These are phyloP conservation scores for Rhododendron ferrugineum DNA, from an alignment of 148 eudicot species.

Conservation along the genomic window DNA sequence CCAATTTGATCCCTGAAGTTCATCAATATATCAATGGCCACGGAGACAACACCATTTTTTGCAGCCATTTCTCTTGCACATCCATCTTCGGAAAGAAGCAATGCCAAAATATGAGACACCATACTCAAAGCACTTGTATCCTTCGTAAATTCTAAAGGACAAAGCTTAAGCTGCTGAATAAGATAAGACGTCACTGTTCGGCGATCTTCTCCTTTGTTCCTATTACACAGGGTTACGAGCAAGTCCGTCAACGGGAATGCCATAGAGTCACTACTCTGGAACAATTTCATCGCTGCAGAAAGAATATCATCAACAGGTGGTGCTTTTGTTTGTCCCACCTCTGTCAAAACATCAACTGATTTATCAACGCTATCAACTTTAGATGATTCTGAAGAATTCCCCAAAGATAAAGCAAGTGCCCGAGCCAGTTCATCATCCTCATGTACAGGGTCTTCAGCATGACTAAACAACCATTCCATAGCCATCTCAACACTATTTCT, in stretches of 20 bases:
- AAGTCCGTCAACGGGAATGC: conserved; percentile 79
- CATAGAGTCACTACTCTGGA: conserved; percentile 69
- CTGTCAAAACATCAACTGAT: conserved; percentile 48
- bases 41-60: conserved; percentile 53
- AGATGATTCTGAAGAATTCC: conserved; percentile 73
- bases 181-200: conserved; percentile 65
- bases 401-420: conserved; percentile 88
- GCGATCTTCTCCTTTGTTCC: conserved; percentile 91
- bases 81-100: conserved; percentile 84
- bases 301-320: conserved; percentile 93
- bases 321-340: conserved; percentile 54
- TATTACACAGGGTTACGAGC: conserved; percentile 78
- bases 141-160: conserved; percentile 54
- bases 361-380: conserved; percentile 66
- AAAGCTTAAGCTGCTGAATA: conserved; percentile 67
- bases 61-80: conserved; percentile 73
- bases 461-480: conserved; percentile 96
- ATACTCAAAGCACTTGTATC: conserved; percentile 65
- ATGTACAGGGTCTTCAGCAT: conserved; percentile 86
- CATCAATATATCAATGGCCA: conserved; percentile 57
- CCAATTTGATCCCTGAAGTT: conserved; percentile 40
- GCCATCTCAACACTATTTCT: conserved; percentile 97
- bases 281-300: conserved; percentile 68
- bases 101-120: conserved; percentile 77
- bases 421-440: conserved; percentile 94